Base-by-base conservation (phyloP, 2,329 filamentous ascomycete species). In the Curvularia verruculosa region DNA sequence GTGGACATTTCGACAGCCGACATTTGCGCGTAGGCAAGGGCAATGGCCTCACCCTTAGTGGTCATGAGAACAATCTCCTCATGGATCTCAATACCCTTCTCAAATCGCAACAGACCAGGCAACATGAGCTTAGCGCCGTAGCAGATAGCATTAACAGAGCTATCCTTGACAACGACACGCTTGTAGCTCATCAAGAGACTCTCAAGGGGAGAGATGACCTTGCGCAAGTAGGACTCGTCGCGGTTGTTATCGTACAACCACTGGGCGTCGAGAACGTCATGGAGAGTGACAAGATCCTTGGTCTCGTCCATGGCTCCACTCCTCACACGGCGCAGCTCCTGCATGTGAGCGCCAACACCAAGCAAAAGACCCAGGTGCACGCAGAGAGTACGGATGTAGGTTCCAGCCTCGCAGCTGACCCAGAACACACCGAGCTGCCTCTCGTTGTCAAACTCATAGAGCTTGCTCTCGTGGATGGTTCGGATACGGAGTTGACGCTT, bases 91-190 rank as follows among this genome's bases (percentile, higher is more conserved):
- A 98, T 96, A 62, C 86, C 91, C 68, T 89, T 82, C 83, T 97
- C 93, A 77, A 96, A 98, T 76, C 95, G 88, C 63, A 99, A 82
- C 53, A 99, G 85, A 82, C 95, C 95, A 47, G 95, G 95, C 80
- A 98, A 89, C 95, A 98, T 99, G 64, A 99, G 87, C 84, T 98
- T 98, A 46, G 95, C 95, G 80, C 95, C 95, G 78, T 98, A 98
- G 85, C 93, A 97, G 56, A 99, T 92, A 58, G 95, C 95, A 77
- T 97, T 98, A 71, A 99, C 93, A 26, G 91, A 91, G 71, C 89
- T 93, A 77, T 96, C 95, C 86, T 99, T 99, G 75, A 99, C 93
- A 23, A 99, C 93, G 65, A 99, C 87, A 74, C 95, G 88, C 87
- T 98, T 98, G 85, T 98, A 98, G 52, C 88, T 88, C 39, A 89